Base-by-base conservation (phyloP, 495 filamentous ascomycete genomes). In the Pyrenula aspistea region DNA sequence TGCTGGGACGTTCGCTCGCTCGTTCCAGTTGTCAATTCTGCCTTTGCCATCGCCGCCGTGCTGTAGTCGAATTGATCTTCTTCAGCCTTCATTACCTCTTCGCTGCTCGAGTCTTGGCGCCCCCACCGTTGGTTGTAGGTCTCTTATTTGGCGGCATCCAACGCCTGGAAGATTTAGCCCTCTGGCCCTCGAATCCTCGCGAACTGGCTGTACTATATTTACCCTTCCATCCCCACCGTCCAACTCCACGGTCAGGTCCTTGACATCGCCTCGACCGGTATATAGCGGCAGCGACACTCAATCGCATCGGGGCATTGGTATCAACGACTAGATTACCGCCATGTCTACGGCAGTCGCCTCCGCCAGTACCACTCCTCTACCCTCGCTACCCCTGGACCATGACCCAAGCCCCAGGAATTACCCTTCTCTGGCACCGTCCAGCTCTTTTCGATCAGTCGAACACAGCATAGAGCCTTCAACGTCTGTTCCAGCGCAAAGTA, bases 271-370 rank as follows among this genome's bases (percentile, higher is more conserved):
- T 42, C 31, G 31, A 42, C 8, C 15, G 31, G 31, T 15, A 4
- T 42, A 42, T 42, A 42, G 31, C 31, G 31, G 15, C 31, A 4
- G 31, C 31, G 31, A 15, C 31, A 15, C 31, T 42, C 31, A 42
- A 42, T 15, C 31, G 31, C 49, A 25, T 51, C 52, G 53, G 51
- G 36, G n/a, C n/a, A n/a, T n/a, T n/a, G n/a, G n/a, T n/a, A n/a
- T n/a, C n/a, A n/a, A n/a, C n/a, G n/a, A n/a, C n/a, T n/a, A n/a
- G n/a, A n/a, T n/a, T n/a, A n/a, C 10, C 60, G 65, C 56, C 60
- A 80, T 80, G 77, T 79, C 76, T 53, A 80, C 75, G 56, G 76
- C 74, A 22, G 74, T 80, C 62, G 77, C 77, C 61, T 68, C 75
- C 63, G 74, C 70, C 49, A 62, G 71, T 51, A 66, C 71, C 47